Base-by-base conservation (phyloP, 345 rosid species). In the Moricandia moricandioides region DNA sequence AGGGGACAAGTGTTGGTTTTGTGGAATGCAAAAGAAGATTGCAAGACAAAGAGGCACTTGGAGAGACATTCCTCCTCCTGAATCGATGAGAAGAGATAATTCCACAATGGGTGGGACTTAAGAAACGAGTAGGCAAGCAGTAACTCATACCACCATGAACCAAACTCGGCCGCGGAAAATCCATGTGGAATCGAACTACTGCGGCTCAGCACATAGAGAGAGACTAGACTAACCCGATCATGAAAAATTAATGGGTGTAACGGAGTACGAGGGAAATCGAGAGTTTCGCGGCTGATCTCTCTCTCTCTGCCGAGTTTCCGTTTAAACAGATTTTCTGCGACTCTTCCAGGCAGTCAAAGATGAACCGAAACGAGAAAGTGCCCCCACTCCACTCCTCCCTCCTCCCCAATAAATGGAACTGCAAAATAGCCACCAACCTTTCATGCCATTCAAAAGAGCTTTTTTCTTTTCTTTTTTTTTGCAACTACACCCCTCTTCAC, bases 181-280 rank as follows among this genome's bases (percentile, higher is more conserved):
- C 93, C 98, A 93, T 93, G 43, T 43, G 81, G 58, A 62, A 60
- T 72, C 74, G 64, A 47, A 17, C 27, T 6, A 72, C 24, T n/a
- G n/a, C n/a, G n/a, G n/a, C n/a, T n/a, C n/a, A 59, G 63, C 63
- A 30, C 17, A 59, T 6, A 45, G 17, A 47, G 10, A 63, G 68
- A 24, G 55, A 24, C 34, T 39, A 13, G 27, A 39, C 45, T 39
- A 39, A 39, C 45, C 68, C 54, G 29, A 43, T 24, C 68, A 40
- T 64, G 34, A 10, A 24, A 64, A 13, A 64, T 29, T 2, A 35
- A 18, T 2, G 16, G 51, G 31, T 55, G 60, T 26, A 56, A 56
- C 33, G 14, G 24, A 40, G 69, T 7, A 13, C n/a, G 12, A 8
- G 62, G 62, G 31, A 79, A 35, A 35, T 34, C 58, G 13, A 43